Base-by-base conservation (phyloP, 2,329 filamentous ascomycete species). In the Simplicillium aogashimaense region DNA sequence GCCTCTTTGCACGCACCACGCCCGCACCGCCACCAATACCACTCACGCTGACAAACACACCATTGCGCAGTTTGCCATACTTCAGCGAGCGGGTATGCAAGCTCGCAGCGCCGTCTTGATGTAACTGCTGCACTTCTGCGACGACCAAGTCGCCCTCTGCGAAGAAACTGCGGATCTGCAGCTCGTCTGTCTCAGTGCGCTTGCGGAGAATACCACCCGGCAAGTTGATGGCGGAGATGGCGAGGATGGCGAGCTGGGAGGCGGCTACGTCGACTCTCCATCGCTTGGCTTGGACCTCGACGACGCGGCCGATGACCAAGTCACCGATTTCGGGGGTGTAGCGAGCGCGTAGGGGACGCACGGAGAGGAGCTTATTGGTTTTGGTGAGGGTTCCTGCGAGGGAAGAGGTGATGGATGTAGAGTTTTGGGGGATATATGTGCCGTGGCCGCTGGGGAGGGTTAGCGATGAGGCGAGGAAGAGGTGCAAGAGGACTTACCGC, bases 151-250 rank as follows among this genome's bases (percentile, higher is more conserved):
- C 92, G 11, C 92, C 92, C 63, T 98, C 92, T 40, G 83, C 81
- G 66, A 98, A 97, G 64, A 95, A 98, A n/a, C 81, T 86, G 38
- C 92, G 79, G 62, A 98, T 97, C 64, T 97, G 92, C 53, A 98
- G 72, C 67, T 97, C 92, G 61, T 98, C 92, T 13, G 92, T 94
- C 54, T 90, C 89, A 20, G 92, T 98, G 48, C 92, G 75, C 57
- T 90, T 85, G 43, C 92, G 78, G 53, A 95, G 70, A 48, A 95
- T 94, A 29, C 92, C 92, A 42, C 92, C 92, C 0, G 92, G 92
- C 3, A 98, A 69, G 58, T 98, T 98, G 64, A 98, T 97, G 45
- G 84, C 83, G 40, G 80, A 86, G 34, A 98, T 78, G 14, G 88
- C 86, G 9, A 98, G 72, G 36, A 81, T 76, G 3, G 92, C 90